Conservation (phyloP, 495 filamentous ascomycete genomes). For the Glutinoglossum americanum region DNA sequence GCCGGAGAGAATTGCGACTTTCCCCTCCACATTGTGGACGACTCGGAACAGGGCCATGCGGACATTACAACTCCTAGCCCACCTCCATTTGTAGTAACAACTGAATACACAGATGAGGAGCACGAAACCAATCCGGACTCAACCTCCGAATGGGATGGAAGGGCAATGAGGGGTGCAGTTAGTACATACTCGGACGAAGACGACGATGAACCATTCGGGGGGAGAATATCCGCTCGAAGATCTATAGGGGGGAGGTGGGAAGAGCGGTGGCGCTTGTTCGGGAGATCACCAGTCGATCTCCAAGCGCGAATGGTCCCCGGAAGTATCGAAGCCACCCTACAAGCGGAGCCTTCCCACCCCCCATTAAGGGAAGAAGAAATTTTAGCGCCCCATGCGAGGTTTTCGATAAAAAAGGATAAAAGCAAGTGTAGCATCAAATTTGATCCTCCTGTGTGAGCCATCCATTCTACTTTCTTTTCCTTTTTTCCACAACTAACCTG, state of each 20-base stretch:
- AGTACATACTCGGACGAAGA: not conserved
- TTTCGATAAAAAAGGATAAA: slow-evolving; percentile 60
- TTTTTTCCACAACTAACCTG: slow-evolving; percentile 4
- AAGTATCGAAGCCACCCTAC: not conserved
- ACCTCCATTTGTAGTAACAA: not conserved
- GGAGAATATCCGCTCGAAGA: not conserved
- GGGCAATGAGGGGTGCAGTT: not conserved
- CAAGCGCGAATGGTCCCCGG: not conserved
- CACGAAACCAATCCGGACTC: not conserved
- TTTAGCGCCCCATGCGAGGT: slow-evolving; percentile 48
- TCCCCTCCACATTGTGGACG: not conserved
- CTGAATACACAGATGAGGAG: not conserved
- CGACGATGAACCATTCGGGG: not conserved
- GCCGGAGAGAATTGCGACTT: not conserved
- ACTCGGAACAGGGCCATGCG: not conserved
- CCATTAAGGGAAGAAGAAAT: slow-evolving; percentile 14
- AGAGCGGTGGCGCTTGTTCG: not conserved
- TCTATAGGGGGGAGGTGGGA: not conserved
- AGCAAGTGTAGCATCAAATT: slow-evolving; percentile 75
- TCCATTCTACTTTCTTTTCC: not conserved
- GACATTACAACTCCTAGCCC: not conserved
- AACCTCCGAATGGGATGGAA: not conserved
- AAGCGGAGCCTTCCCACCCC: not conserved
- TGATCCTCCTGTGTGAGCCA: slow-evolving; percentile 60
- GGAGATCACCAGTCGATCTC: not conserved